These are phyloP conservation scores for Sesbania bispinosa DNA, from an alignment of 306 rosid species.

Conservation along the genomic window DNA sequence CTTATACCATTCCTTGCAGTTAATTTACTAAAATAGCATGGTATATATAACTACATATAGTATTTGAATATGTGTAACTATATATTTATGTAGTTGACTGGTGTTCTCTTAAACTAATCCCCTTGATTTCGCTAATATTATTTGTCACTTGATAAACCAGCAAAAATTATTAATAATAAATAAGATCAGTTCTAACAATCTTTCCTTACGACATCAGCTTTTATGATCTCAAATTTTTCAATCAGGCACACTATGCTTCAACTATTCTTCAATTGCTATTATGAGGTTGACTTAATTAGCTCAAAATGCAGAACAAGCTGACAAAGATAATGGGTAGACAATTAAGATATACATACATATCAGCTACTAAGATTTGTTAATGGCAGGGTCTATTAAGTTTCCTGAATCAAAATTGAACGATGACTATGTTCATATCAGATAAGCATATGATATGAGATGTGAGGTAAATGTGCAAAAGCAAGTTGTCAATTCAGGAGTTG, in stretches of 20 bases:
- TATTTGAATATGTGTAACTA: no score
- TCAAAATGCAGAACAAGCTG: conserved; percentile 5
- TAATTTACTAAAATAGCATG: no score
- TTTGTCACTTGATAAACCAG: no score
- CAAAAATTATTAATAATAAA: background rate
- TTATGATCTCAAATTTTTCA: background rate
- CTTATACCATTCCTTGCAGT: no score
- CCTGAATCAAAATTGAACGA: background rate
- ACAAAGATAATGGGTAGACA: background rate
- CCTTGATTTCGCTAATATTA: no score
- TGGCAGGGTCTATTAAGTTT: background rate
- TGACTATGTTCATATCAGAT: background rate
- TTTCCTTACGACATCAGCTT: background rate
- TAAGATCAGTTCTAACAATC: background rate
- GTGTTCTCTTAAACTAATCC: no score
- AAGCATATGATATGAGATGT: background rate
- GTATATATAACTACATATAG: no score
- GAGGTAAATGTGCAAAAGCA: conserved; percentile 1
- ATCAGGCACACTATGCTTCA: background rate
- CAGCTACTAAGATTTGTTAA: background rate
- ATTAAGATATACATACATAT: no score
- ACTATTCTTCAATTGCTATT: background rate
- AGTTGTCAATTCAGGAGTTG: conserved; percentile 17
- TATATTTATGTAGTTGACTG: no score
- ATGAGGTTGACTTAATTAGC: conserved; percentile 8